Conservation (phyloP, 306 rosid species). For the Calophaca sinica region DNA sequence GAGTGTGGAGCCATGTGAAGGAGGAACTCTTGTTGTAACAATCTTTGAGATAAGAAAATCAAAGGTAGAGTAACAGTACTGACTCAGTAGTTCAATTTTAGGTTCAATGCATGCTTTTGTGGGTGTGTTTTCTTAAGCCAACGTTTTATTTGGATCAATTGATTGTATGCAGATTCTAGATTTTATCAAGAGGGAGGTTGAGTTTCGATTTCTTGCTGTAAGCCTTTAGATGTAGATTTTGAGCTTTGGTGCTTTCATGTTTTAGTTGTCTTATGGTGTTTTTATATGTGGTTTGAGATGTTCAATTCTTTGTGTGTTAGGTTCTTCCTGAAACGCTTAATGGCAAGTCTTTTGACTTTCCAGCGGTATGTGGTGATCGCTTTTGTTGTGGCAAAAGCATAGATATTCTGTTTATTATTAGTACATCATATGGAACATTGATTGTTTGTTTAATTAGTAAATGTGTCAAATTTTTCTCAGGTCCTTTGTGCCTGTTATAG, state of each 20-base stretch:
- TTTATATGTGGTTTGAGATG: conserved; percentile 14
- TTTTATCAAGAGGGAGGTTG: conserved; percentile 82
- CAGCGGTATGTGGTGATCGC: conserved; percentile 62
- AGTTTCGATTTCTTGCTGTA: conserved; percentile 91
- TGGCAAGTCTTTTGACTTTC: conserved; percentile 63
- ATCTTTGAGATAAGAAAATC: conserved; percentile 82
- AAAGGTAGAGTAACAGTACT: conserved; percentile 57
- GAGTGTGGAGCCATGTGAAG: conserved; percentile 84
- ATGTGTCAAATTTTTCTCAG: conserved; percentile 49
- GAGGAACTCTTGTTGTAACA: conserved; percentile 76
- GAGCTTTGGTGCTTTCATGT: not conserved
- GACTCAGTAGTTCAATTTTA: conserved; percentile 24
- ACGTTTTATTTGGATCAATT: conserved; percentile 31
- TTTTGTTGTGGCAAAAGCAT: conserved; percentile 3
- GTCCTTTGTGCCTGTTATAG: conserved; percentile 90
- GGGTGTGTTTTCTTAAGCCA: conserved; percentile 33
- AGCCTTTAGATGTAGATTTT: conserved; percentile 46
- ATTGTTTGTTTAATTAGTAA: conserved; percentile 13
- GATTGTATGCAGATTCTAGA: conserved; percentile 74
- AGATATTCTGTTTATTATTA: too few species aligned
- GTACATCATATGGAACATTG: too few species aligned
- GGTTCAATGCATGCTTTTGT: conserved; percentile 24
- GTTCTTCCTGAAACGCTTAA: conserved; percentile 80
- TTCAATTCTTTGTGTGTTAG: conserved; percentile 49
- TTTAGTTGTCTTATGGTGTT: not conserved